Percentiles rank a stretch among this genome's conserved stretches.
phyloP scores from a whole-genome alignment of 805 yeast species.

The Zygoascus flipseniorum region DNA sequence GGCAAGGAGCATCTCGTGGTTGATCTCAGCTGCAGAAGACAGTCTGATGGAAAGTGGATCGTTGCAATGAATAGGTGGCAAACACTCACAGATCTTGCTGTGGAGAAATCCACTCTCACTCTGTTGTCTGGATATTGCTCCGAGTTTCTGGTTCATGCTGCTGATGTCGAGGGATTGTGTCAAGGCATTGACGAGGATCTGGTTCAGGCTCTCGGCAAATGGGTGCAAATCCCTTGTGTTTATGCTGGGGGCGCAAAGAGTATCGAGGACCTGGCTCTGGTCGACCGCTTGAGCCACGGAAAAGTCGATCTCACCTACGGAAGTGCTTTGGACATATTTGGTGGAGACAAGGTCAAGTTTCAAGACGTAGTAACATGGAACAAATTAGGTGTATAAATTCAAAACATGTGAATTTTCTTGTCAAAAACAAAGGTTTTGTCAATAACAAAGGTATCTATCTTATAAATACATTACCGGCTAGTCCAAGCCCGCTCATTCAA shows the following conservation, averaged over 20 bases:
- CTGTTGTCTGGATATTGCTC: conserved; percentile 57
- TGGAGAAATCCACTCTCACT: conserved; percentile 46
- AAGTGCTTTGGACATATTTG: conserved; percentile 88
- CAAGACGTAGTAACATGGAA: conserved; percentile 76
- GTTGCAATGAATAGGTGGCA: conserved; percentile 99
- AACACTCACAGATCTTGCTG: conserved; percentile 59
- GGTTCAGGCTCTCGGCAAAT: conserved; percentile 62
- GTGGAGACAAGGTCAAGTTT: conserved; percentile 74
- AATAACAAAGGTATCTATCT: not conserved
- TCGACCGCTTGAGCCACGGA: conserved; percentile 60
- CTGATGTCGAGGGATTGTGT: conserved; percentile 96
- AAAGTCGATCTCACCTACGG: conserved; percentile 91
- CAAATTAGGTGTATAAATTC: conserved; percentile 15
- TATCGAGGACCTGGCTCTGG: conserved; percentile 58
- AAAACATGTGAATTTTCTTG: too few relatives aligned
- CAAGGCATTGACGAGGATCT: conserved; percentile 81
- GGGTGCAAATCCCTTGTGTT: conserved; percentile 72
- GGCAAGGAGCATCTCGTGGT: conserved; percentile 68
- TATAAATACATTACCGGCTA: not conserved
- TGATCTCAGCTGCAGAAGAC: conserved; percentile 75
- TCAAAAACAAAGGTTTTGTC: too few relatives aligned
- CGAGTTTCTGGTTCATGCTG: conserved; percentile 93
- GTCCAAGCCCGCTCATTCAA: too few relatives aligned
- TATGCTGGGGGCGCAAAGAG: conserved; percentile 96
- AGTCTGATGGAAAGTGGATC: conserved; percentile 52